Base-by-base conservation (phyloP, 805 yeast genomes). In the Lipomyces starkeyi region DNA sequence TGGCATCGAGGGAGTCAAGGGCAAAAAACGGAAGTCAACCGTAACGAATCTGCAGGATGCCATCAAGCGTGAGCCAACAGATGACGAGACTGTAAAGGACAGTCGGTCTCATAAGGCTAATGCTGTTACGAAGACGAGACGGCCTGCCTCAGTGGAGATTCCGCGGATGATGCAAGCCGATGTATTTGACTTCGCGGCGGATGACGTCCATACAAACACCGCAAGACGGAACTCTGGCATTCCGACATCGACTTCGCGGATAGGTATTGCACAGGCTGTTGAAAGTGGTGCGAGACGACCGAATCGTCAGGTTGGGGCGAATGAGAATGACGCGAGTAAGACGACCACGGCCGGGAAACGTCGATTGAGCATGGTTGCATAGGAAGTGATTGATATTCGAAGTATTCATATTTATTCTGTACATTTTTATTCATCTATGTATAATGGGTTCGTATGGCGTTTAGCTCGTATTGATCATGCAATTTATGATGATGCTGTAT, bases 361-460 rank as follows among this genome's bases (percentile, higher is more conserved):
- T 17, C 49, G 49, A n/a, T 43, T 43, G 49, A 43, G 49, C 49
- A 43, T 43, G 49, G 22, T 43, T 43, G 49, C 49, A n/a, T 43
- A 43, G 17, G 40, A 37, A 13, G 40, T 37, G 40, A 37, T 14
- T 14, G 40, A 37, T 37, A 35, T 35, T 35, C 14, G 13, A 35
- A 14, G 49, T 43, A 17, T 43, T 43, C 8, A 17, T 43, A n/a
- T 43, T 43, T n/a, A 43, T 43, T 43, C 22, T 43, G 49, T 43
- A 43, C 49, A 43, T 43, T 43, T 43, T 43, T 43, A 43, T 43
- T 6, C 49, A 43, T 43, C 17, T 43, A 43, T 43, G 20, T 3
- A 43, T 43, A 8, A 17, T 17, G 20, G 49, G 49, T 43, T 43
- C 17, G n/a, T 4, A 4, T 5, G 40, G 49, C 49, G 49, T 43